Percentiles rank a stretch among this genome's conserved stretches.
phyloP scores from a whole-genome alignment of 352 stramenopile species.

The Lagenidium sp. region DNA sequence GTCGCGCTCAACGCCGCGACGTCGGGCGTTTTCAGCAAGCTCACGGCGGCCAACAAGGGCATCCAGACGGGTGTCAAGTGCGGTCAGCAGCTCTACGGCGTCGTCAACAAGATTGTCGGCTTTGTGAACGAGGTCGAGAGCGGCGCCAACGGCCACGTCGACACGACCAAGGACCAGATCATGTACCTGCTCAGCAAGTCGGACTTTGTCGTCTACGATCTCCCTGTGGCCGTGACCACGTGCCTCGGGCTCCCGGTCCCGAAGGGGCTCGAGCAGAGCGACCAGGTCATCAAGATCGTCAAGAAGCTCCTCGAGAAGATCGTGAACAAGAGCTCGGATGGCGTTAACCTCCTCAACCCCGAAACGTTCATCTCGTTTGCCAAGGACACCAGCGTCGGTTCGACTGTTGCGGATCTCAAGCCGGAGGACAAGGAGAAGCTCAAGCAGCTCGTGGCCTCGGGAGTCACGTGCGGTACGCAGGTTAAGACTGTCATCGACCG shows the following conservation, averaged over 20 bases:
- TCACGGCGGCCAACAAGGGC: constrained; percentile 11
- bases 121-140: constrained; percentile 11
- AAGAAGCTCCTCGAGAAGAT: constrained; percentile 21
- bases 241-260: constrained; percentile 27
- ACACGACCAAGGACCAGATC: constrained; percentile 44
- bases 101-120: constrained; percentile 2
- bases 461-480: neutral
- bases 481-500: neutral
- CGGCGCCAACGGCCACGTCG: neutral
- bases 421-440: neutral
- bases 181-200: constrained; percentile 42
- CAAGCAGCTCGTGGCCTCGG: neutral
- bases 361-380: constrained; percentile 9
- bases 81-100: constrained; percentile 11
- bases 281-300: constrained; percentile 26
- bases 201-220: constrained; percentile 39
- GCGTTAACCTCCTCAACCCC: constrained; percentile 7
- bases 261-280: constrained; percentile 17
- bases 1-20: constrained; percentile 26
- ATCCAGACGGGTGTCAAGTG: constrained; percentile 14
- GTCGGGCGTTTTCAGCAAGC: constrained; percentile 24
- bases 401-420: neutral
- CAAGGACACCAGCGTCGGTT: neutral
- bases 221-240: constrained; percentile 34
- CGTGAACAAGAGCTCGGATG: constrained; percentile 17